Evolutionary conservation across 208 protist species (phyloP).

Genomic region (Herpetomonas muscarum): DNA sequence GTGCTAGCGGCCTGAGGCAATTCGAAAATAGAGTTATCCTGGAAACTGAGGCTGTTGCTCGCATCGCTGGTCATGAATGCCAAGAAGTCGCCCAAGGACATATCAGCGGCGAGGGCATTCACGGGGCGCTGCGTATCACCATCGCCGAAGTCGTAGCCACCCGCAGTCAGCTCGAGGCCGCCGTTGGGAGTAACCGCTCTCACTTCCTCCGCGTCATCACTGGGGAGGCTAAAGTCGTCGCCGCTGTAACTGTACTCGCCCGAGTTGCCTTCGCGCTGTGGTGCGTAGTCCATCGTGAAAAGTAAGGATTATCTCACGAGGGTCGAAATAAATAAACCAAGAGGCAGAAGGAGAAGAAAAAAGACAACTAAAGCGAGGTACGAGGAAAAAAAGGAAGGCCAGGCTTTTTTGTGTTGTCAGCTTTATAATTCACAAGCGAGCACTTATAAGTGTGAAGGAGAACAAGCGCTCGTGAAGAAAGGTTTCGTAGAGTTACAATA

Average conservation of each 20-base stretch:
- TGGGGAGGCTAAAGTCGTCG: not conserved
- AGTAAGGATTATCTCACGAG: slow-evolving; percentile 1
- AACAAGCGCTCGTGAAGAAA: too few relatives aligned
- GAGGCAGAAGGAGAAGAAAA: slow-evolving; percentile 11
- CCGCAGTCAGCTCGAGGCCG: not conserved
- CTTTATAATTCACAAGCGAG: not conserved
- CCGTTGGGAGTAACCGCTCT: not conserved
- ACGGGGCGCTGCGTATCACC: not conserved
- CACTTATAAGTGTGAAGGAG: too few relatives aligned
- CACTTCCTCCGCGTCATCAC: not conserved
- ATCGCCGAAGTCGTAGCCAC: not conserved
- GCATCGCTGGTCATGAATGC: not conserved
- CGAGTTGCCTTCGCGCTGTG: not conserved
- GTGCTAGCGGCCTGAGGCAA: not conserved
- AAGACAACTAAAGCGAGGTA: slow-evolving; percentile 5
- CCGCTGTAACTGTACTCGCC: not conserved
- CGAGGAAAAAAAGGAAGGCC: not conserved
- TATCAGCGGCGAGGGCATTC: not conserved
- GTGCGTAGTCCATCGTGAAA: not conserved
- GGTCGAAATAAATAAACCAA: not conserved
- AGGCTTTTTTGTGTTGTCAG: too few relatives aligned
- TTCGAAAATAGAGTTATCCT: slow-evolving; percentile 6
- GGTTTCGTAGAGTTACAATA: too few relatives aligned
- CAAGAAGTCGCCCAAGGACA: slow-evolving; percentile 4
- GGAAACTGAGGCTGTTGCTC: slow-evolving; percentile 1